Percentiles rank a stretch among this genome's conserved stretches.
Evolutionary conservation across 176 grass and related monocot species (phyloP).

Genomic region (Oropetium thomaeum): DNA sequence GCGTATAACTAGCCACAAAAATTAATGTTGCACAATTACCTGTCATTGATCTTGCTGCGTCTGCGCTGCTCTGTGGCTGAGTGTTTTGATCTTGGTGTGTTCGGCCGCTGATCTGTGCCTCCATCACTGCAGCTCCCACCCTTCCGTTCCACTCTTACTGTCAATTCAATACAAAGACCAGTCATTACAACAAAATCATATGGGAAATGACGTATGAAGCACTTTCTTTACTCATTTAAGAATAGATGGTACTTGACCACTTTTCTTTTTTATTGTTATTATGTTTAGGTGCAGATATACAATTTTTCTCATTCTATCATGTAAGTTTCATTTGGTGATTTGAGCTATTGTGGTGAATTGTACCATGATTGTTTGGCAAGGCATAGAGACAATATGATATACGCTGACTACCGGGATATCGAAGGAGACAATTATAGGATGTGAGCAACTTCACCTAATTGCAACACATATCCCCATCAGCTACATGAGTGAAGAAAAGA

Average conservation of each 20-base stretch:
- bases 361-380: not conserved
- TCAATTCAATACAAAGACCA: slow-evolving; percentile 41
- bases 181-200: slow-evolving; percentile 8
- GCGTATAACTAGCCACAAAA: not conserved
- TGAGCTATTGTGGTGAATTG: not conserved
- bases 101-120: slow-evolving; percentile 69
- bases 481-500: not conserved
- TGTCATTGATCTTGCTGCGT: slow-evolving; percentile 98
- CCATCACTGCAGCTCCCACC: slow-evolving; percentile 64
- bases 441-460: not conserved
- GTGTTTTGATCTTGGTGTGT: slow-evolving; percentile 90
- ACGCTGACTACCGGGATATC: not conserved
- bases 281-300: not conserved
- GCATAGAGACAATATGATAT: not conserved
- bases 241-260: not conserved
- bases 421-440: slow-evolving; percentile 19
- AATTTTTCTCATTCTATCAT: not conserved
- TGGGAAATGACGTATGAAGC: not conserved
- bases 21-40: slow-evolving; percentile 42
- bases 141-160: slow-evolving; percentile 58
- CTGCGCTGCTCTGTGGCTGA: slow-evolving; percentile 92
- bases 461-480: slow-evolving; percentile 1
- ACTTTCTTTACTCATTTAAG: not conserved
- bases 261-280: not conserved
- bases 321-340: slow-evolving; percentile 10